Evolutionary conservation across 2,329 filamentous ascomycete species (phyloP).

Genomic region (Fusarium bactridioides): DNA sequence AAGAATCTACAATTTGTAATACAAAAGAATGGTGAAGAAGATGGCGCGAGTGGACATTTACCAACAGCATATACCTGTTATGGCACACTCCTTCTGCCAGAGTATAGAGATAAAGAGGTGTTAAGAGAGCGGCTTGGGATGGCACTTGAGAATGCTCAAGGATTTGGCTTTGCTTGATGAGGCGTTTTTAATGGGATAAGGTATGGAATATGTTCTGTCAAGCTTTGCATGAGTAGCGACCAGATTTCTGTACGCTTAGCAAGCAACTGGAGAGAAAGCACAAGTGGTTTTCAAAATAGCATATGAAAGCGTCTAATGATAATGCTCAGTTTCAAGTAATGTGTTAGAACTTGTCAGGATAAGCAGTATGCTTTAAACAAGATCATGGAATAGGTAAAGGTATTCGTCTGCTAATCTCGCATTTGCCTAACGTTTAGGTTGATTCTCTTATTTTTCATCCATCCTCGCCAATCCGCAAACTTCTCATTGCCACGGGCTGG

Average conservation of each 20-base stretch:
- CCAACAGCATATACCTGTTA: conserved; percentile 95
- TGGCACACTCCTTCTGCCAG: conserved; percentile 83
- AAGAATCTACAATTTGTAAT: conserved; percentile 84
- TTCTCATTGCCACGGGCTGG: conserved; percentile 61
- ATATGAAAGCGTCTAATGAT: not conserved
- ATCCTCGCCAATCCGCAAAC: conserved; percentile 78
- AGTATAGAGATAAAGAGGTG: conserved; percentile 76
- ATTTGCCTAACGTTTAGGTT: conserved; percentile 96
- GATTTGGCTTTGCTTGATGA: conserved; percentile 80
- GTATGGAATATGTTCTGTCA: not conserved
- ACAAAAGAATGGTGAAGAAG: conserved; percentile 75
- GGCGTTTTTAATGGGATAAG: not conserved
- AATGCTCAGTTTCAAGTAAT: not conserved
- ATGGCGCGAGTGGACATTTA: conserved; percentile 63
- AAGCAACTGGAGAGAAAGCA: not conserved
- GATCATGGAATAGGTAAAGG: not conserved
- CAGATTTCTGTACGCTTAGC: not conserved
- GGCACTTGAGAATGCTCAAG: conserved; percentile 86
- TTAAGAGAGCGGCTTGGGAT: conserved; percentile 79
- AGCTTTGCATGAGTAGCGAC: not conserved
- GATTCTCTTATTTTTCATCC: conserved; percentile 88
- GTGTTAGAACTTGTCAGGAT: not conserved
- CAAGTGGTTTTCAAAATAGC: not conserved
- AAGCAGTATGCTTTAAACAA: not conserved
- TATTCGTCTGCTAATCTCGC: conserved; percentile 57